phyloP scores from a whole-genome alignment of 2,329 filamentous ascomycete species.

The Cephalotrichum gorgonifer region DNA sequence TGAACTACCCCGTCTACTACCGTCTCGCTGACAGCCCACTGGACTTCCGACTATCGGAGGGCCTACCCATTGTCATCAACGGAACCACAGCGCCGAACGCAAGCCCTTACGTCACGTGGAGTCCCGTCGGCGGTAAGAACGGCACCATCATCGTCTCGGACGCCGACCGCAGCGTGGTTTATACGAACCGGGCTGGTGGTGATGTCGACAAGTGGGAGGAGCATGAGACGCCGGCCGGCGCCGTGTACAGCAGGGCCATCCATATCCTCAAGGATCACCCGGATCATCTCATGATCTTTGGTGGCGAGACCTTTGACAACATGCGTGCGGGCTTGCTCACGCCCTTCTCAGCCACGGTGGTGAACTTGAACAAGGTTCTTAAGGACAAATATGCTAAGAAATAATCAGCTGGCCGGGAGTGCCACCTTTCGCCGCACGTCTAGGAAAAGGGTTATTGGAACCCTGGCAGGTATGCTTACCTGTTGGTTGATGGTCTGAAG shows the following conservation, averaged over 20 bases:
- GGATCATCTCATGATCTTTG: conserved; percentile 28
- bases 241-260: conserved; percentile 25
- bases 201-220: conserved; percentile 24
- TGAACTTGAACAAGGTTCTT: not conserved
- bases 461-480: no score
- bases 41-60: conserved; percentile 21
- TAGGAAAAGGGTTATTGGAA: no score
- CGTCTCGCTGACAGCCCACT: conserved; percentile 25
- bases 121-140: conserved; percentile 28
- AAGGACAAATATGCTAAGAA: no score
- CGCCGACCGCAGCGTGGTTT: conserved; percentile 23
- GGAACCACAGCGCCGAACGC: conserved; percentile 16
- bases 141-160: conserved; percentile 33
- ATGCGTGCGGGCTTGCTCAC: conserved; percentile 2
- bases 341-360: not conserved
- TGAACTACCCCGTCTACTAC: conserved; percentile 25
- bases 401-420: no score
- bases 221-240: conserved; percentile 21
- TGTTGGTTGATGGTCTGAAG: no score
- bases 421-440: no score
- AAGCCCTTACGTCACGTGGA: conserved; percentile 35
- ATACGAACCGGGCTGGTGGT: conserved; percentile 29
- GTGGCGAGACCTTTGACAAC: conserved; percentile 16
- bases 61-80: conserved; percentile 20
- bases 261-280: conserved; percentile 23